phyloP scores from a whole-genome alignment of 257 asterid species.

The Solanum verrucosum region DNA sequence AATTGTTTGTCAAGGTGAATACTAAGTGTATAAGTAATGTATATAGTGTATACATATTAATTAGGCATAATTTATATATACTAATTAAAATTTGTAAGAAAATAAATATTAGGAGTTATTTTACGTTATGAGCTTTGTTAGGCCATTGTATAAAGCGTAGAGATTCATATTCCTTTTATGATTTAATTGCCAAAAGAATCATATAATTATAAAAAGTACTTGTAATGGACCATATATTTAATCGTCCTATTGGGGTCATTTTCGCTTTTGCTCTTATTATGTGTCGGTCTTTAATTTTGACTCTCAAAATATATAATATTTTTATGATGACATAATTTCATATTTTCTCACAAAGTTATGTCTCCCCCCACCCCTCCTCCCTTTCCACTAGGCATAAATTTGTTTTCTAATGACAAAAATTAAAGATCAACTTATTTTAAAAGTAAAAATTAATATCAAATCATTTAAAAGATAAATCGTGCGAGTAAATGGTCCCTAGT shows the following conservation, averaged over 20 bases:
- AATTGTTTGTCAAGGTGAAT: background rate
- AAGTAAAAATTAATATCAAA: background rate
- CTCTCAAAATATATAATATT: background rate
- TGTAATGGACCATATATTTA: background rate
- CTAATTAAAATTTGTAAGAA: background rate
- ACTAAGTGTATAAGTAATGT: background rate
- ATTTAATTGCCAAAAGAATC: background rate
- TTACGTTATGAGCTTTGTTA: background rate
- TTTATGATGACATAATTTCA: fast-evolving
- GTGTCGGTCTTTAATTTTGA: background rate
- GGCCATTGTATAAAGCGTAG: background rate
- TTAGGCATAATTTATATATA: background rate
- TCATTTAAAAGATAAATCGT: background rate
- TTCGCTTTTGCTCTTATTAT: background rate
- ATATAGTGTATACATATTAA: background rate
- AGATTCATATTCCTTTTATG: background rate
- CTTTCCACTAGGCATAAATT: background rate
- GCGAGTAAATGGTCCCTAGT: background rate
- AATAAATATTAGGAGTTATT: background rate
- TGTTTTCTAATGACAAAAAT: background rate
- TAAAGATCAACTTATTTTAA: background rate
- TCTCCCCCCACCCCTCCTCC: background rate
- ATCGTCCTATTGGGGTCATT: background rate
- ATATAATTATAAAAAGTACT: background rate
- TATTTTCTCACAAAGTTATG: background rate